Evolutionary conservation across 2,329 filamentous ascomycete genomes (phyloP), one percentile per base, ranked within the genome.

Genomic region (Colletotrichum melonis): DNA sequence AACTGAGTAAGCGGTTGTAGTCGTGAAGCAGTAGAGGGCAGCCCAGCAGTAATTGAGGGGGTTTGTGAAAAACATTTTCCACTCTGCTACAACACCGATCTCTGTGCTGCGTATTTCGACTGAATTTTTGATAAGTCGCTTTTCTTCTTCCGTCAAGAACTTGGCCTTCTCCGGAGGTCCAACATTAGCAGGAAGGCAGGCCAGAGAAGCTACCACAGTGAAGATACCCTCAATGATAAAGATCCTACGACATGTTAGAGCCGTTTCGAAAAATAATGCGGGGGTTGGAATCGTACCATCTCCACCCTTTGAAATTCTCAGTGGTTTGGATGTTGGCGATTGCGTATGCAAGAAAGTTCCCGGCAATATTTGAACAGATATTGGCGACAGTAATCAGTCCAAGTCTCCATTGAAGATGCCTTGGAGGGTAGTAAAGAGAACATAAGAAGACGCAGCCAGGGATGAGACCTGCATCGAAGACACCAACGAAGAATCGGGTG

Each of bases 151-250:
- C 0, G 69, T 73, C 7, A 76, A 66, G 30, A 76, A 76, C 1
- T 63, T 66, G 4, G 75, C 74, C 11, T 73, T 76, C 2, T 69
- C 24, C 5, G 75, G 75, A 2, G 72, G 72, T 4, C 75, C 72
- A 16, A 75, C 60, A 11, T 74, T 72, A 1, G 75, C 65, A 12
- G 63, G 38, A 8, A 55, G 32, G 55, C 74, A 76, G 5, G 68
- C 8, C 80, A 79, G 57, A 80, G 76, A 72, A 28, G 77, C 73
- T 14, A 75, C 69, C 2, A 77, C 69, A 2, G 79, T 81, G 19
- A 80, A 69, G 5, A 75, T 71, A 22, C 68, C 79, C 60, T 83
- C 82, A 14, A 84, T 79, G n/a, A 83, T 83, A 38, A 84, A 84
- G 19, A 81, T 82, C 80, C 77, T 75, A 26, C 0, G 6, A 3